These are phyloP conservation scores for Dictyostelium brefeldianum DNA, from an alignment of 78 protist genomes.

Conservation along the genomic window DNA sequence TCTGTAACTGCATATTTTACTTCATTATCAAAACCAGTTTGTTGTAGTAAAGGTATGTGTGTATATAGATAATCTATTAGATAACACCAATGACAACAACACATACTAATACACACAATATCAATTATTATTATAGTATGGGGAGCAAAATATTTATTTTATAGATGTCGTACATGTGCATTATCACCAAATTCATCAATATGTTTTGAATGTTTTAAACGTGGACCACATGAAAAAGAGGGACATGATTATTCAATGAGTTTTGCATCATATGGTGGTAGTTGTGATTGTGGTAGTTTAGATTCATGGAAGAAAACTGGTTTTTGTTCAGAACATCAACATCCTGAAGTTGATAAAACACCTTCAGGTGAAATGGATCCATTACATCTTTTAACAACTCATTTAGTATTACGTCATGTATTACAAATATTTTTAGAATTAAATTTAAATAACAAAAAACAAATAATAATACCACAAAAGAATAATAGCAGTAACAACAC, in stretches of 20 bases:
- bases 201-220: constrained; percentile 75
- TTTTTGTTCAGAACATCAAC: constrained; percentile 46
- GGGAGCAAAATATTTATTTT: constrained; percentile 59
- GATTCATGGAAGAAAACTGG: constrained; percentile 65
- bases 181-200: constrained; percentile 66
- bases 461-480: neutral
- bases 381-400: constrained; percentile 15
- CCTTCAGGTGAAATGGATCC: constrained; percentile 48
- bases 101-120: neutral
- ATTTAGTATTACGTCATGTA: constrained; percentile 41
- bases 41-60: constrained; percentile 40
- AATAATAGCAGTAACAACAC: neutral
- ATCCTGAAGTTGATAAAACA: constrained; percentile 33
- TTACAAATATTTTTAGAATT: constrained; percentile 10
- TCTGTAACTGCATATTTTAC: neutral
- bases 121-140: constrained; percentile 31
- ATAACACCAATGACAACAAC: neutral
- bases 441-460: neutral
- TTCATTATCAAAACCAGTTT: constrained; percentile 28
- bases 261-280: constrained; percentile 70
- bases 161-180: constrained; percentile 81
- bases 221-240: constrained; percentile 76
- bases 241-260: constrained; percentile 62
- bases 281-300: constrained; percentile 70
- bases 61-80: no score